Percentiles rank a stretch among this genome's conserved stretches.
Conservation (phyloP, 371 early-diverging fungal species). For the Mucor indicus region DNA sequence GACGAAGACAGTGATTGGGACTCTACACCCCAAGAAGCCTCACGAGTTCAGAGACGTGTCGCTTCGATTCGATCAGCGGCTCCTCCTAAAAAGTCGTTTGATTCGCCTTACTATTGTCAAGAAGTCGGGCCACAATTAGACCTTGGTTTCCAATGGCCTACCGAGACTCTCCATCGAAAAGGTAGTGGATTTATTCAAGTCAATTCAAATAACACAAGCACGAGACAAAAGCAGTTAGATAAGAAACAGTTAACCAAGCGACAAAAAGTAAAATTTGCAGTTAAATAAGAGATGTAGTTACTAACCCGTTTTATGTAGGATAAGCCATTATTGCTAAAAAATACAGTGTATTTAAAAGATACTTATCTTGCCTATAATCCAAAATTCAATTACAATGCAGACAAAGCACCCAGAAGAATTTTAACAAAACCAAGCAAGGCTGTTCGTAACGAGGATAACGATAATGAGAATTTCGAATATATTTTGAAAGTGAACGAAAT, state of each 20-base stretch:
- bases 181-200: slow-evolving; percentile 4
- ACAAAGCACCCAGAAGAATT: slow-evolving; percentile 81
- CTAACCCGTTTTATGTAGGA: no score
- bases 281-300: no score
- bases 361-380: slow-evolving; percentile 74
- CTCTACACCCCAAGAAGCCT: slow-evolving; percentile 25
- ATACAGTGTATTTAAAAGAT: slow-evolving; percentile 59
- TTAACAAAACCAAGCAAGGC: slow-evolving; percentile 92
- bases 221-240: slow-evolving; percentile 5
- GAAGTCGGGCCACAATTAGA: slow-evolving; percentile 30
- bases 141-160: slow-evolving; percentile 37
- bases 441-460: slow-evolving; percentile 84
- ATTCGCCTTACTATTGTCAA: slow-evolving; percentile 21
- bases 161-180: not conserved
- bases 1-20: slow-evolving; percentile 28
- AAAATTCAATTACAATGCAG: slow-evolving; percentile 67
- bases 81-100: not conserved
- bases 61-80: slow-evolving; percentile 5
- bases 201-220: not conserved
- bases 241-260: not conserved
- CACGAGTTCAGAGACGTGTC: slow-evolving; percentile 6
- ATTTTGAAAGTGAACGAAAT: slow-evolving; percentile 94
- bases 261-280: slow-evolving; percentile 3
- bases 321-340: not conserved
- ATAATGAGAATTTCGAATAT: slow-evolving; percentile 93